phyloP scores from a whole-genome alignment of 352 stramenopile genomes.

The Phytopythium cucurbitacearum region DNA sequence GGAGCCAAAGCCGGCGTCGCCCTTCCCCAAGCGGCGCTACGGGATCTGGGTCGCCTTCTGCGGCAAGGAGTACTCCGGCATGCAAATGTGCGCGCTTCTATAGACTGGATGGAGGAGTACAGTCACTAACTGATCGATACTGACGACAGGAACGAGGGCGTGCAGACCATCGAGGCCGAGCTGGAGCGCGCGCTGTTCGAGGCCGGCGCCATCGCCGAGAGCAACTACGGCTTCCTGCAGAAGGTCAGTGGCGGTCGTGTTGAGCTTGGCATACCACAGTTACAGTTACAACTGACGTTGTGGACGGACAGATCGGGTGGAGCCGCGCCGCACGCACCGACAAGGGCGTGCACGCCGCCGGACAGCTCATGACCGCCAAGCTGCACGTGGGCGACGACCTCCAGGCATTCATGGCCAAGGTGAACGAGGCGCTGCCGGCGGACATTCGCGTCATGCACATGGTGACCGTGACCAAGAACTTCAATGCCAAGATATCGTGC shows the following conservation, averaged over 20 bases:
- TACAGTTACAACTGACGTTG: background rate
- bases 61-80: conserved; percentile 86
- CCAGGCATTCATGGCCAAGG: conserved; percentile 48
- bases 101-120: background rate
- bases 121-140: background rate
- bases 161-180: conserved; percentile 89
- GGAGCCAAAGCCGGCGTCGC: background rate
- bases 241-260: conserved; percentile 31
- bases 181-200: conserved; percentile 86
- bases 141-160: conserved; percentile 68
- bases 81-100: conserved; percentile 68
- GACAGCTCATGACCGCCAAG: conserved; percentile 82
- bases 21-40: conserved; percentile 56
- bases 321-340: conserved; percentile 86
- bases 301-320: conserved; percentile 64
- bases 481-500: conserved; percentile 89
- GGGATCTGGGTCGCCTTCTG: conserved; percentile 86
- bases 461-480: conserved; percentile 87
- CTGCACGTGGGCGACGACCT: conserved; percentile 81
- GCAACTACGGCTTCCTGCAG: conserved; percentile 88
- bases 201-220: conserved; percentile 80
- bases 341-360: conserved; percentile 88
- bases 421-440: conserved; percentile 67
- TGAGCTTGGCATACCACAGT: no score
- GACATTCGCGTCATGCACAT: conserved; percentile 86